Evolutionary conservation across 352 stramenopile genomes (phyloP), one percentile per base, ranked within the genome.

Genomic region (Globisporangium lucens): DNA sequence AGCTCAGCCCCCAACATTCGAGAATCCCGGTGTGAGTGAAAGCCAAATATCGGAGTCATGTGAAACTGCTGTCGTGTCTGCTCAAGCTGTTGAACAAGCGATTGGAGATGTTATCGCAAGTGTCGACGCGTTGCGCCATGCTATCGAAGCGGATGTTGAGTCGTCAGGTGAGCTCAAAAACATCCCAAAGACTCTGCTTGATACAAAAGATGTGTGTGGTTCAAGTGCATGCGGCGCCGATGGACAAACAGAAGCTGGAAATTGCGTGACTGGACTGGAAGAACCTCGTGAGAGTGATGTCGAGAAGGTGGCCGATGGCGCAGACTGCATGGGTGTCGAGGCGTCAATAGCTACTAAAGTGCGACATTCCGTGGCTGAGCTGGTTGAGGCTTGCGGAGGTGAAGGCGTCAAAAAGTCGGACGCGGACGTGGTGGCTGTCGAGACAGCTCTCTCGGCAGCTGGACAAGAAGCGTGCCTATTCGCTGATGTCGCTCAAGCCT

Each of bases 401-500:
- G 20, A 17, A 13, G 63, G 12, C 24, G 63, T 12, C 15, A 12
- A 36, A 10, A 20, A 24, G 4, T 15, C 17, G 1, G 47, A 43
- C 24, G 33, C 30, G 1, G 35, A 27, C 4, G 8, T 27, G 8
- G 10, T 30, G 13, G 12, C 10, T 9, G 35, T n/a, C 4, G 61
- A 52, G n/a, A 2, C 27, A 49, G 10, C 20, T 10, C 27, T 8
- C 17, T 15, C 13, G 3, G 30, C 3, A 8, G 36, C 2, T 33
- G 43, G 13, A 30, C 1, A 4, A 5, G 13, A 13, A n/a, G 8
- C n/a, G 17, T 70, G 65, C 8, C 51, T n/a, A 2, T 36, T 66
- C 10, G 36, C 53, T 24, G 51, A 58, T 22, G 24, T 70, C 22
- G 65, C 24, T 51, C 27, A 43, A 24, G 4, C 38, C 13, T 70